Conservation (phyloP, 2,329 filamentous ascomycete species). For the Rutstroemia sp. region DNA sequence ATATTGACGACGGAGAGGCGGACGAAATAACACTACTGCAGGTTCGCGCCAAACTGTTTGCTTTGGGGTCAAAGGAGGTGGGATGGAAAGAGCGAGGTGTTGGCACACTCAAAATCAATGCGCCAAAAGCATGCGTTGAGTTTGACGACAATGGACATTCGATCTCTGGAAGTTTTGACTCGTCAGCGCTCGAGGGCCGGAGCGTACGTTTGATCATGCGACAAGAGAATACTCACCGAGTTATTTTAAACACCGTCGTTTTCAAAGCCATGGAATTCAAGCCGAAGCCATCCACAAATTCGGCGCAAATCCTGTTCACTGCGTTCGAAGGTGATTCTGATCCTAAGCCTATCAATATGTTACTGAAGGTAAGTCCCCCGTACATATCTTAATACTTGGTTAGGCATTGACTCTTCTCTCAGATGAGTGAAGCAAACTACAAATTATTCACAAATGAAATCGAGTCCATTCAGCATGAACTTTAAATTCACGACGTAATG, state of each 20-base stretch:
- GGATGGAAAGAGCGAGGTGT: conserved; percentile 85
- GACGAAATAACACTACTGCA: conserved; percentile 69
- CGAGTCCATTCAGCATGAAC: conserved; percentile 29
- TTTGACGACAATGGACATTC: conserved; percentile 44
- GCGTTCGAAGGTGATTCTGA: conserved; percentile 52
- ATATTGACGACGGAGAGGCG: conserved; percentile 79
- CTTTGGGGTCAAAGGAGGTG: conserved; percentile 53
- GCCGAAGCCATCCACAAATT: conserved; percentile 53
- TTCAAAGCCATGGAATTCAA: conserved; percentile 74
- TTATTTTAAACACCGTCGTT: conserved; percentile 80
- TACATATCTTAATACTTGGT: conserved; percentile 5
- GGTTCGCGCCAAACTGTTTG: conserved; percentile 78
- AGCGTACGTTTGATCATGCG: conserved; percentile 76
- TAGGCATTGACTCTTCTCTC: background rate
- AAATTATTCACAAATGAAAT: conserved; percentile 29
- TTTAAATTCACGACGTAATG: conserved; percentile 11
- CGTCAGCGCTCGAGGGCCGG: conserved; percentile 42
- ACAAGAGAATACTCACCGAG: conserved; percentile 78
- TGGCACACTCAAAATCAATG: conserved; percentile 80
- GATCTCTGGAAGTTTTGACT: conserved; percentile 49
- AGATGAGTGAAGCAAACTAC: conserved; percentile 30
- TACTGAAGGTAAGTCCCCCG: conserved; percentile 46
- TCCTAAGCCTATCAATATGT: conserved; percentile 48
- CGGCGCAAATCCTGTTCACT: conserved; percentile 56
- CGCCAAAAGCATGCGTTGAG: conserved; percentile 49